Conservation (phyloP, 345 rosid genomes). For the Pelargonium nanum region DNA sequence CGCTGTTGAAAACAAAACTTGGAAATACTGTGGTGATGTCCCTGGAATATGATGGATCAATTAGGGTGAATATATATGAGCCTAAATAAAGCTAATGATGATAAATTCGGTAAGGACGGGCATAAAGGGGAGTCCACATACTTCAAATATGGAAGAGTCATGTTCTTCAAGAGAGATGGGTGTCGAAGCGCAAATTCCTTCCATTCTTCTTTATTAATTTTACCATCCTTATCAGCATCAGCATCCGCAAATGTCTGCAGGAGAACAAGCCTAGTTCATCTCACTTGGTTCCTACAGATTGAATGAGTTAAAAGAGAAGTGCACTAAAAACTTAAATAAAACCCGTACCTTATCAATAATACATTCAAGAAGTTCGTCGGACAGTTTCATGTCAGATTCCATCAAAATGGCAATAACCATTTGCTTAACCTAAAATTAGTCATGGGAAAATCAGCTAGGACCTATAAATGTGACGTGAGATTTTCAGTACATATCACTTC, state of each 20-base stretch:
- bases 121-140: conserved; percentile 14
- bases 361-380: conserved; percentile 51
- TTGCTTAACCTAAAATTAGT: conserved; percentile 54
- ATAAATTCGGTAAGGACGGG: no score
- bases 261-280: background rate
- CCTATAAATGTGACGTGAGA: no score
- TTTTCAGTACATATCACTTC: background rate
- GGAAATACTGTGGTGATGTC: conserved; percentile 57
- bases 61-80: no score
- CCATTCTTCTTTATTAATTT: conserved; percentile 57
- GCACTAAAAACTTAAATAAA: background rate
- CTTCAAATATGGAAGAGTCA: conserved; percentile 76
- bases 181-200: conserved; percentile 39
- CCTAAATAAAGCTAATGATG: no score
- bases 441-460: background rate
- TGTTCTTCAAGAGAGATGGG: conserved; percentile 59
- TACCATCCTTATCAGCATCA: conserved; percentile 57
- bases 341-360: conserved; percentile 55
- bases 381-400: conserved; percentile 49
- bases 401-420: conserved; percentile 65
- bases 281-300: background rate
- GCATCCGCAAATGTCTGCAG: conserved; percentile 73
- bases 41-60: conserved; percentile 34
- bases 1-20: conserved; percentile 51
- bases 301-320: no score